Evolutionary conservation across 441 rosid species (phyloP).

Genomic region (Isatis lusitanica): DNA sequence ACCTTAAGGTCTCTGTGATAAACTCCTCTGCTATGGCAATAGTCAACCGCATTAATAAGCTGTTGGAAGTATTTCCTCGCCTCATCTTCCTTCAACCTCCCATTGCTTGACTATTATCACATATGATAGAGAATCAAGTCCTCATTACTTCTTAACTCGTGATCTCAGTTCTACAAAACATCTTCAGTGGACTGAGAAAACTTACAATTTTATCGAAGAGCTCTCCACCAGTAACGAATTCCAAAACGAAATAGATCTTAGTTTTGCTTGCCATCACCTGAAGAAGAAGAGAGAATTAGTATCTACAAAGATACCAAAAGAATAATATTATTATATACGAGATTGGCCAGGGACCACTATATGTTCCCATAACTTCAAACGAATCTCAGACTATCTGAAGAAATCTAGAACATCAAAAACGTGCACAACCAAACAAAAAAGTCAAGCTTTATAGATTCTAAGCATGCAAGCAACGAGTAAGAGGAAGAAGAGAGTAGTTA

Average conservation of each 20-base stretch:
- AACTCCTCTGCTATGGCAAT: constrained; percentile 95
- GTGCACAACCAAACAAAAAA: not conserved
- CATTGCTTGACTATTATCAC: constrained; percentile 79
- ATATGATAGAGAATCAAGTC: constrained; percentile 14
- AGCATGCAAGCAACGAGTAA: not conserved
- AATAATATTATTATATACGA: not conserved
- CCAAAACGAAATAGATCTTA: constrained; percentile 88
- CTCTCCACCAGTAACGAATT: constrained; percentile 96
- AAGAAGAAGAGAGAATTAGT: constrained; percentile 14
- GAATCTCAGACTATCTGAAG: not conserved
- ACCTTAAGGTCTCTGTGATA: constrained; percentile 96
- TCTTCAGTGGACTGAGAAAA: not conserved
- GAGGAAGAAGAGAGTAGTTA: not conserved
- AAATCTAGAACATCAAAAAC: not conserved
- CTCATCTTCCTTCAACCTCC: constrained; percentile 92
- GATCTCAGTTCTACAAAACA: not conserved
- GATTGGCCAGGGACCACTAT: constrained; percentile 21
- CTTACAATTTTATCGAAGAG: constrained; percentile 97
- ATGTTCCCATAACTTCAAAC: constrained; percentile 11
- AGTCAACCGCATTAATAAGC: constrained; percentile 95
- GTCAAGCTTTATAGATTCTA: not conserved
- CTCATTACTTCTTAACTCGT: not conserved
- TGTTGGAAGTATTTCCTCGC: constrained; percentile 94
- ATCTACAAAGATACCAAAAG: not conserved
- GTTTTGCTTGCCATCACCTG: constrained; percentile 99